Base-by-base conservation (phyloP, 306 rosid species). In the Cucumis hystrix region DNA sequence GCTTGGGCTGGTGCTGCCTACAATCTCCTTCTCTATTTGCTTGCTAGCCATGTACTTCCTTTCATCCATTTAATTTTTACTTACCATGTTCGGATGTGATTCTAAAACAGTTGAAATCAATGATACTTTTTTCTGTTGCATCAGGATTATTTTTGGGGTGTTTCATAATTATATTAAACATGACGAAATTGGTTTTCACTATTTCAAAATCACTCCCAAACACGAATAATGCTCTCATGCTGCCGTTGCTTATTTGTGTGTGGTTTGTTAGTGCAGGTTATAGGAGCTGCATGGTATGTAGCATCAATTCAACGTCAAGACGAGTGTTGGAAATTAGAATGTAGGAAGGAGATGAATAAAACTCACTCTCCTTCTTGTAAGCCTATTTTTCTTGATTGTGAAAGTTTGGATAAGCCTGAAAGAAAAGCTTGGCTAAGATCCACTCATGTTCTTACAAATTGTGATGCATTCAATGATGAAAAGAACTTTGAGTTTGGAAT, bases 251-350 rank as follows among this genome's bases (percentile, higher is more conserved):
- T 67, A 47, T 18, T 63, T 72, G 39, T 41, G 28, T 81, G 39
- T 2, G 43, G 57, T 58, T 75, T 65, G 90, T 87, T 78, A 83
- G 89, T 88, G 91, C 97, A 94, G 97, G 85, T 90, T 69, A 76
- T 86, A 33, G 99, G 99, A 75, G 90, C 97, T 41, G 74, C 92
- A 0, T 95, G 96, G 97, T 92, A 95, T 68, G 85, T 95, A 74
- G n/a, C 90, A 33, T 91, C 97, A 0, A 87, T 95, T 81, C 89
- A 92, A 54, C 77, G 97, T 0, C 93, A 95, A 78, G 85, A 78
- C 14, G 83, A 89, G 21, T 95, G 99, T 60, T 92, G 99, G 99
- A 88, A 77, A 54, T 41, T 74, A 21, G 83, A 83, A 56, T 89
- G 99, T 41, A 65, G 0, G 12, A 79, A 54, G 54, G 99, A 95